phyloP scores from a whole-genome alignment of 192 early-diverging fungal species.

The Backusella tarrabulga region DNA sequence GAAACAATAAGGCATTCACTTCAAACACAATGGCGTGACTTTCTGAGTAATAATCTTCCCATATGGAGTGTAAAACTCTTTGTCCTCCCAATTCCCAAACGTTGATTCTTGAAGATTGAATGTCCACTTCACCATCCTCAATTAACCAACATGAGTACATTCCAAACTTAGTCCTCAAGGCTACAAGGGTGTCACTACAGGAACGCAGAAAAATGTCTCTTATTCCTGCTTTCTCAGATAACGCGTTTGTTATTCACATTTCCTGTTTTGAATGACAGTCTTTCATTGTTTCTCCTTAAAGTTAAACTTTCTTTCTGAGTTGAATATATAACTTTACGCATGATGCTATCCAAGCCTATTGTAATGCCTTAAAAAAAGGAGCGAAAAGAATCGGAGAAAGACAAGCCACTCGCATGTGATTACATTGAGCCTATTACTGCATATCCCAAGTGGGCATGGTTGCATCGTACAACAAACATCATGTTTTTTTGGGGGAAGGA shows the following conservation, averaged over 20 bases:
- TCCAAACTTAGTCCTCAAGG: slow-evolving; percentile 68
- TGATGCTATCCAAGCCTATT: slow-evolving; percentile 43
- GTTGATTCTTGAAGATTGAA: slow-evolving; percentile 66
- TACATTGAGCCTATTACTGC: not conserved
- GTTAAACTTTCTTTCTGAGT: slow-evolving; percentile 86
- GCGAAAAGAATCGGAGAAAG: not conserved
- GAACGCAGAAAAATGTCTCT: slow-evolving; percentile 71
- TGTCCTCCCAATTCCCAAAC: slow-evolving; percentile 97
- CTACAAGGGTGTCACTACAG: slow-evolving; percentile 81
- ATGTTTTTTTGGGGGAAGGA: slow-evolving; percentile 1
- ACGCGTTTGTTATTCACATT: not conserved
- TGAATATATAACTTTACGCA: slow-evolving; percentile 81
- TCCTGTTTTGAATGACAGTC: not conserved
- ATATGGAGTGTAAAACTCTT: slow-evolving; percentile 81
- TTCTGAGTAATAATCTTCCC: slow-evolving; percentile 93
- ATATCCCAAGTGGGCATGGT: not conserved
- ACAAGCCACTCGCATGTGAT: not conserved
- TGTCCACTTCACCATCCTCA: slow-evolving; percentile 56
- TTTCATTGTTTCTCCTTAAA: slow-evolving; percentile 69
- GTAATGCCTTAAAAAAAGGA: not conserved
- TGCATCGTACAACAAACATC: not conserved
- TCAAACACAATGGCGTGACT: slow-evolving; percentile 93
- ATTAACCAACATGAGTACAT: slow-evolving; percentile 8
- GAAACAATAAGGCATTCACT: slow-evolving; percentile 74
- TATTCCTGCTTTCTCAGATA: slow-evolving; percentile 67